Conservation (phyloP, 805 yeast genomes). For the Candida silvicultrix region DNA sequence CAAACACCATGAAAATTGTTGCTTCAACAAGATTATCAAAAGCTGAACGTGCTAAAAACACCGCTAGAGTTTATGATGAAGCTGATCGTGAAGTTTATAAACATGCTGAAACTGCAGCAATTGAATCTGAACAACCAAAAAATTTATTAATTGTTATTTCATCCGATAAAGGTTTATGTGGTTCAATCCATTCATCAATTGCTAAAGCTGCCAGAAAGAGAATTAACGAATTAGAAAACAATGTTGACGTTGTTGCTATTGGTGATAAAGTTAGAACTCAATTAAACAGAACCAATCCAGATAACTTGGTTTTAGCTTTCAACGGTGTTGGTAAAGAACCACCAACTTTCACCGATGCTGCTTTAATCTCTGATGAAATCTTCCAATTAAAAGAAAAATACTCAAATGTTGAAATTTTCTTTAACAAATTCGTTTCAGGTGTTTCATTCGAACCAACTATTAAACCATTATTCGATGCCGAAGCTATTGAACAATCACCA, state of each 20-base stretch:
- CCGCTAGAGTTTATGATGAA: slow-evolving; percentile 77
- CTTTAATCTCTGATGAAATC: slow-evolving; percentile 84
- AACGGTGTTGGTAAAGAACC: slow-evolving; percentile 95
- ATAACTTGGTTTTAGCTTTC: slow-evolving; percentile 66
- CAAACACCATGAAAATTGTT: slow-evolving; percentile 99
- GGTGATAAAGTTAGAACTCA: slow-evolving; percentile 95
- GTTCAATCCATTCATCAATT: slow-evolving; percentile 94
- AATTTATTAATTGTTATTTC: slow-evolving; percentile 82
- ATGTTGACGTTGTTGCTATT: slow-evolving; percentile 74
- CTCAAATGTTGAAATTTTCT: slow-evolving; percentile 72
- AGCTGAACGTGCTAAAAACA: slow-evolving; percentile 92
- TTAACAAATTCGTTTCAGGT: slow-evolving; percentile 83
- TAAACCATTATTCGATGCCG: slow-evolving; percentile 60
- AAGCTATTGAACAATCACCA: slow-evolving; percentile 76
- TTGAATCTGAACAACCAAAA: slow-evolving; percentile 46
- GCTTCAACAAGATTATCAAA: slow-evolving; percentile 94
- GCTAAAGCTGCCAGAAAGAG: slow-evolving; percentile 80
- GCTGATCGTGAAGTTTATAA: slow-evolving; percentile 75
- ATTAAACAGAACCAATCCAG: slow-evolving; percentile 74
- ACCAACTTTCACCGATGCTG: slow-evolving; percentile 87
- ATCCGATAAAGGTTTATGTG: slow-evolving; percentile 98
- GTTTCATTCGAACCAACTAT: slow-evolving; percentile 84
- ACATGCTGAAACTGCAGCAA: slow-evolving; percentile 70
- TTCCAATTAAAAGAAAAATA: slow-evolving; percentile 49
- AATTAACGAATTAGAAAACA: slow-evolving; percentile 48